phyloP scores from a whole-genome alignment of 495 filamentous ascomycete species.

The Penicillium ochrochloron region DNA sequence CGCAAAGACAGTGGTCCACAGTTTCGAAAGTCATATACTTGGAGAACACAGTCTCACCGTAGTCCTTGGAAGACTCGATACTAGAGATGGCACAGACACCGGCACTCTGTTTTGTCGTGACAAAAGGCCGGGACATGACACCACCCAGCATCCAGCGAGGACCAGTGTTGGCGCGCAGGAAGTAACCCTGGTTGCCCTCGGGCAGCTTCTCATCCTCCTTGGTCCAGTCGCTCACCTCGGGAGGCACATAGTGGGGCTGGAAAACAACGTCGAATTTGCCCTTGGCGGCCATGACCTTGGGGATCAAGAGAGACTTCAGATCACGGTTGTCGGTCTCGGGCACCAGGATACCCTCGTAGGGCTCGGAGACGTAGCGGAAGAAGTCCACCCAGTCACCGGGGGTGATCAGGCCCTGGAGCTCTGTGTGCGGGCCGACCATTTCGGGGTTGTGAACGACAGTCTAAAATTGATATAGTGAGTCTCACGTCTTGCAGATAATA shows the following conservation, averaged over 20 bases:
- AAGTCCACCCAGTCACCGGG: constrained; percentile 60
- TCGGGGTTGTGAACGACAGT: constrained; percentile 49
- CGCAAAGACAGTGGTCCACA: constrained; percentile 47
- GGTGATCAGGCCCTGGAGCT: constrained; percentile 49
- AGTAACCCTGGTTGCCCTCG: constrained; percentile 42
- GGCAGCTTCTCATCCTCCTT: constrained; percentile 47
- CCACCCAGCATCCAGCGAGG: constrained; percentile 49
- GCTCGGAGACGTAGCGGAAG: constrained; percentile 55
- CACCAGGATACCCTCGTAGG: constrained; percentile 53
- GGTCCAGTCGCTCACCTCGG: constrained; percentile 46
- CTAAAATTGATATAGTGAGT: constrained; percentile 19
- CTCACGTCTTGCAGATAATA: not conserved
- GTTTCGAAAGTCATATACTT: constrained; percentile 41
- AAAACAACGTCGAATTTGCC: constrained; percentile 55
- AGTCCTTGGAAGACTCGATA: constrained; percentile 46
- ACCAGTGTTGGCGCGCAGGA: constrained; percentile 47
- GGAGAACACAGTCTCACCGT: constrained; percentile 36
- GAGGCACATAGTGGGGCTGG: constrained; percentile 45
- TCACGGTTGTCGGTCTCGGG: constrained; percentile 52
- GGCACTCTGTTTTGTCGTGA: constrained; percentile 48
- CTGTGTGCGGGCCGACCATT: constrained; percentile 48
- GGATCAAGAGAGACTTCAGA: constrained; percentile 46
- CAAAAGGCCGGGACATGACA: constrained; percentile 48
- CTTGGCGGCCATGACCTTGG: constrained; percentile 56
- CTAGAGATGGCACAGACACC: constrained; percentile 52